Conservation (phyloP, 2,329 filamentous ascomycete genomes). For the Xylariaceae sp. region DNA sequence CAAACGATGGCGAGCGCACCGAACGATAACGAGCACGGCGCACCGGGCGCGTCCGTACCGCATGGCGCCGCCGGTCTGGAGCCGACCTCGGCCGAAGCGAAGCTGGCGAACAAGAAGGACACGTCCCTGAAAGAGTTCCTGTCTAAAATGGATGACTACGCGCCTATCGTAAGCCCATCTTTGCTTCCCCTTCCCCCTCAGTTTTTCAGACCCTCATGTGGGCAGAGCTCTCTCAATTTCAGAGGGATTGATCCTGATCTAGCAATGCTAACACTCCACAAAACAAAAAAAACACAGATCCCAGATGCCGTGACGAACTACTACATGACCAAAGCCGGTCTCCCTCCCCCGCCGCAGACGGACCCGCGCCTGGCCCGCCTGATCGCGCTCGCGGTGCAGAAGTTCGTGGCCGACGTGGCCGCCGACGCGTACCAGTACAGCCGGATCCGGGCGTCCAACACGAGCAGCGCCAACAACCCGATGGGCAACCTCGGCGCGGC, state of each 20-base stretch:
- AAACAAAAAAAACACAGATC: conserved; percentile 65
- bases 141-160: conserved; percentile 95
- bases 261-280: no score
- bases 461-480: conserved; percentile 80
- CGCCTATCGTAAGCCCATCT: conserved; percentile 72
- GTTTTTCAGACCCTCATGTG: no score
- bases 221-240: no score
- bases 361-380: conserved; percentile 87
- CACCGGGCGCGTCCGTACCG: conserved; percentile 23
- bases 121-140: conserved; percentile 88
- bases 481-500: conserved; percentile 80
- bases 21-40: conserved; percentile 28
- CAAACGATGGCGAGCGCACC: conserved; percentile 25
- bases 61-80: conserved; percentile 21
- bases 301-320: conserved; percentile 96
- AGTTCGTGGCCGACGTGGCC: conserved; percentile 96
- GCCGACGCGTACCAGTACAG: conserved; percentile 98
- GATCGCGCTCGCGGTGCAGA: conserved; percentile 94
- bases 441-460: conserved; percentile 87
- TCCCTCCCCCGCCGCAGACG: conserved; percentile 86
- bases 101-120: conserved; percentile 79
- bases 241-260: no score
- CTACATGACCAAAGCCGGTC: conserved; percentile 92
- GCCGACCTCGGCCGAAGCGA: conserved; percentile 41
- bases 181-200: neutral